A percentile compares a stretch with the other conserved stretches of the same genome.
Conservation (phyloP, 2,329 filamentous ascomycete species). For the Bipolaris bicolor region DNA sequence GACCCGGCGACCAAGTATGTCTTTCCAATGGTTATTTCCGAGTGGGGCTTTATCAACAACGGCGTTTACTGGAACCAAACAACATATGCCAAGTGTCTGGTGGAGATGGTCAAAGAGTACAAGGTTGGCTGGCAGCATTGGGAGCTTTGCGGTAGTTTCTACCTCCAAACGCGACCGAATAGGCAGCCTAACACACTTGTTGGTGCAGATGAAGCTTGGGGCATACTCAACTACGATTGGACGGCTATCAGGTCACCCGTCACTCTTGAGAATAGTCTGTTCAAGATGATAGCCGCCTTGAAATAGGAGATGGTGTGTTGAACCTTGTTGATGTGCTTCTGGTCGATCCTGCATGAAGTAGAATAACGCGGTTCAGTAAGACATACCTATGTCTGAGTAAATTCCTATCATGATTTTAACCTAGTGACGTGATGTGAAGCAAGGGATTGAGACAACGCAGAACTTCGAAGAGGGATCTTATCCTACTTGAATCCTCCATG, state of each 20-base stretch:
- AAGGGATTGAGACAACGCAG: neutral
- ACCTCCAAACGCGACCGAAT: slow-evolving; percentile 49
- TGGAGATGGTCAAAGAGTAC: slow-evolving; percentile 43
- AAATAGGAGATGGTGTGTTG: slow-evolving; percentile 1
- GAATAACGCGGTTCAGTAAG: no score
- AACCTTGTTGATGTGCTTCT: neutral
- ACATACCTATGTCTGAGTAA: no score
- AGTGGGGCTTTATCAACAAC: slow-evolving; percentile 44
- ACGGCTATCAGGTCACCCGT: slow-evolving; percentile 33
- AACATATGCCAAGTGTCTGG: slow-evolving; percentile 39
- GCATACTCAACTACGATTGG: slow-evolving; percentile 41
- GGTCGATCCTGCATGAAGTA: no score
- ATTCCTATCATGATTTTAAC: no score
- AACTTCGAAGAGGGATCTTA: neutral
- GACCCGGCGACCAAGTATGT: slow-evolving; percentile 39
- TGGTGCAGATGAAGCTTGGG: slow-evolving; percentile 40
- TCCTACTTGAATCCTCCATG: neutral
- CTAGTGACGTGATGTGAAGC: no score
- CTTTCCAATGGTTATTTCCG: slow-evolving; percentile 43
- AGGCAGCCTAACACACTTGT: slow-evolving; percentile 37
- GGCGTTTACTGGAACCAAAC: slow-evolving; percentile 44
- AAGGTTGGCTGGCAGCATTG: slow-evolving; percentile 41
- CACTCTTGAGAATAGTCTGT: slow-evolving; percentile 41
- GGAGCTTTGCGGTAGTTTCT: slow-evolving; percentile 41
- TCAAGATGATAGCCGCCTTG: slow-evolving; percentile 41